Conservation (phyloP, 352 stramenopile genomes). For the Aphanomyces astaci region DNA sequence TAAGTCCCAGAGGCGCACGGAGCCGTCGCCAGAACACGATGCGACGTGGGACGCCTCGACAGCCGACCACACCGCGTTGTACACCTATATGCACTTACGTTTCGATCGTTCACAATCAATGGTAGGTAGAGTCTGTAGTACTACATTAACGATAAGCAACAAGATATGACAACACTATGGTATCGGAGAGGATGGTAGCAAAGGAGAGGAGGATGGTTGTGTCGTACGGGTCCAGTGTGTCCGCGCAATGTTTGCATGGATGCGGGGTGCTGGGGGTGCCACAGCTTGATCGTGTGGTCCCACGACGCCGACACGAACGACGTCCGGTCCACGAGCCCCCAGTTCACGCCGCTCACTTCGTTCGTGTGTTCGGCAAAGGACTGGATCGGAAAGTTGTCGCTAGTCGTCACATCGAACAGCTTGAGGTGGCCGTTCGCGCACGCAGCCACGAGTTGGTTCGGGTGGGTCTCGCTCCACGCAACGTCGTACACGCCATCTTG, state of each 20-base stretch:
- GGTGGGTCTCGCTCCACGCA: conserved; percentile 83
- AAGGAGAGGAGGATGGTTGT: no score
- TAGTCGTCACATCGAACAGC: conserved; percentile 84
- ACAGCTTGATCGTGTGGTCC: conserved; percentile 84
- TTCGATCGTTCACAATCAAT: no score
- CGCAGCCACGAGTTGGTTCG: conserved; percentile 78
- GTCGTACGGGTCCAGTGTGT: conserved; percentile 44
- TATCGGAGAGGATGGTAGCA: no score
- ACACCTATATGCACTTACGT: conserved; percentile 38
- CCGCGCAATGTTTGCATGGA: conserved; percentile 72
- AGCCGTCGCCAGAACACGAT: conserved; percentile 70
- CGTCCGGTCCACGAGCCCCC: conserved; percentile 85
- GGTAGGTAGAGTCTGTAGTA: no score
- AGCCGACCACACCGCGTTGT: conserved; percentile 82
- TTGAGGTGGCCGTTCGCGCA: conserved; percentile 84
- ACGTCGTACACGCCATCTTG: conserved; percentile 86
- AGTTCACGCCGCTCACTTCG: conserved; percentile 85
- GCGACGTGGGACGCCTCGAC: conserved; percentile 57
- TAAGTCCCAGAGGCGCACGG: conserved; percentile 76
- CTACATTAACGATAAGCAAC: no score
- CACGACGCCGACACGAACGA: conserved; percentile 81
- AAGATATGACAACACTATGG: no score
- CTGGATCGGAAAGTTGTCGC: conserved; percentile 81
- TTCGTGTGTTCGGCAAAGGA: conserved; percentile 82
- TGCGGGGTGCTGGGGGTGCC: conserved; percentile 57